Evolutionary conservation across 352 stramenopile genomes (phyloP).

Genomic region (Globisporangium abappressorium): DNA sequence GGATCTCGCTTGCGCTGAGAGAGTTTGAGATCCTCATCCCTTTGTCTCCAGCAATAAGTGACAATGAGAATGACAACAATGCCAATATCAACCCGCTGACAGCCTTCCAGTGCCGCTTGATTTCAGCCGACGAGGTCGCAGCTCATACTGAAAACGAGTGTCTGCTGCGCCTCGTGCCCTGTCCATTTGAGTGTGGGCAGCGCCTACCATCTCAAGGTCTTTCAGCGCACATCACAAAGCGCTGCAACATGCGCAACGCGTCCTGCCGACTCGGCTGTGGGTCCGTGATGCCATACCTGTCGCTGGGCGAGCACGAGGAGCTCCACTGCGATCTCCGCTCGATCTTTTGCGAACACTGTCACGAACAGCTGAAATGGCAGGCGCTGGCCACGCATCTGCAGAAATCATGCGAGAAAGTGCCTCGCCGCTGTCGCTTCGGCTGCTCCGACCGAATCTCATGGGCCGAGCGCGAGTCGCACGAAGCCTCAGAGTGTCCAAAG

Average conservation of each 20-base stretch:
- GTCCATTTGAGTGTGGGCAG: constrained; percentile 66
- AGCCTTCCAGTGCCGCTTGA: constrained; percentile 26
- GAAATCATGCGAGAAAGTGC: constrained; percentile 30
- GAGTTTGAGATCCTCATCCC: constrained; percentile 44
- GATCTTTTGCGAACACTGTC: constrained; percentile 57
- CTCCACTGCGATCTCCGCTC: constrained; percentile 36
- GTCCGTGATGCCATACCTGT: constrained; percentile 37
- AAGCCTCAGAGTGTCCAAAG: constrained; percentile 50
- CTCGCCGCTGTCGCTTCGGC: constrained; percentile 51
- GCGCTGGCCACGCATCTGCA: constrained; percentile 34
- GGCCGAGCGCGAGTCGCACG: constrained; percentile 28
- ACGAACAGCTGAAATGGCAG: constrained; percentile 26
- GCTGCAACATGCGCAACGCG: constrained; percentile 62
- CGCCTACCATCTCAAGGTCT: constrained; percentile 37
- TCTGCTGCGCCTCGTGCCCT: constrained; percentile 45
- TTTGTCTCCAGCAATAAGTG: neutral
- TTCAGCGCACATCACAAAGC: constrained; percentile 39
- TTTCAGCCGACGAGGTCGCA: constrained; percentile 12
- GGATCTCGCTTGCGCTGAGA: constrained; percentile 32
- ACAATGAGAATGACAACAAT: neutral
- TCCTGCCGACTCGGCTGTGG: constrained; percentile 60
- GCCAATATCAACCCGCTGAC: neutral
- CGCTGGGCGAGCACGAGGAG: constrained; percentile 55
- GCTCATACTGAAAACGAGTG: constrained; percentile 41
- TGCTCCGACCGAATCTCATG: constrained; percentile 30